Evolutionary conservation across 495 filamentous ascomycete species (phyloP), one percentile per base, ranked within the genome.

Genomic region (Neohortaea acidophila): DNA sequence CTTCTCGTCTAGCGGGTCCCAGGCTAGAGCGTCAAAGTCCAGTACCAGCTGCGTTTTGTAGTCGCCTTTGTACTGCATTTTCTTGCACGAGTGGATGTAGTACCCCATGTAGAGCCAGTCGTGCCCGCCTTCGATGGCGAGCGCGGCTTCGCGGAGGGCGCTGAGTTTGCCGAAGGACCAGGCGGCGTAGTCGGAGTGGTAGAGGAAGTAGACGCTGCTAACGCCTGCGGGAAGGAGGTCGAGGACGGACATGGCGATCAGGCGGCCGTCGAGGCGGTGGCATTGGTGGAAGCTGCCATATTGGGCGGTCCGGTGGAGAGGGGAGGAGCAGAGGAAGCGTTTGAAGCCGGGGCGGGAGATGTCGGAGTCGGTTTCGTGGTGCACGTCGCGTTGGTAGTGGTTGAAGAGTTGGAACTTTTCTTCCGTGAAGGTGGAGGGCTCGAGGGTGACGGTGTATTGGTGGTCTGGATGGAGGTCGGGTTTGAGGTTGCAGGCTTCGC

Each of bases 231-330:
- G 89, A 20, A 94, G 66, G 7, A 96, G 60, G 55, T 97, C 89
- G 22, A 97, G 61, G 8, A 96, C 84, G 2, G 79, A 81, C 38
- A 97, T 70, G 12, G 89, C 89, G 24, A 96, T 74, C 23, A 97
- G 68, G 37, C 75, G 68, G 13, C 85, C 89, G 57, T 94, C 85
- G 18, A 97, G 63, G 21, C 89, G 72, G 58, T 97, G 94, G 61
- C 82, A 89, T 57, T 94, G 86, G 54, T 97, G 89, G 59, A 75
- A 94, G n/a, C 81, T 87, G 6, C 89, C 89, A 2, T 91, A 60
- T 48, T 66, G 67, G n/a, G 45, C 40, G 23, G 12, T 19, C 21
- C 70, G 67, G 22, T 59, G 63, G 21, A 97, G 54, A 0, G 89
- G 84, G 1, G 86, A 85, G 40, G 54, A 45, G 61, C 89, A 97